Evolutionary conservation across 2,329 filamentous ascomycete species (phyloP).

Genomic region (Arthrobotrys conoides): DNA sequence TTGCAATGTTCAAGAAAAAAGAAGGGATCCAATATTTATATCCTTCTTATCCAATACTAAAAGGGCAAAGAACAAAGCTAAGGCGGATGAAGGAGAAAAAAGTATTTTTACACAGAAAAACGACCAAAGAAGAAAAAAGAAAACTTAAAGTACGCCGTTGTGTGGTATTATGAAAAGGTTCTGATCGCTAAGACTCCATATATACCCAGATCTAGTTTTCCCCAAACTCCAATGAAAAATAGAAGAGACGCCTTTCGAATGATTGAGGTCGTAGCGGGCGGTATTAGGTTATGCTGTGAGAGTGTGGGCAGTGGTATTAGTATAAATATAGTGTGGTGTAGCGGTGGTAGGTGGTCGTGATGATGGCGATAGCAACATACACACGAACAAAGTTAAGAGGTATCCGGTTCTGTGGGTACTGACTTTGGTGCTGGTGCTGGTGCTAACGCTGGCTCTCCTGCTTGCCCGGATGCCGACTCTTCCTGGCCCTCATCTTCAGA

Average conservation of each 20-base stretch:
- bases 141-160: background rate
- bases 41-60: constrained; percentile 7
- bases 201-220: background rate
- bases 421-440: background rate
- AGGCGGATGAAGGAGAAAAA: background rate
- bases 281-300: background rate
- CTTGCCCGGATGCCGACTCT: constrained; percentile 2
- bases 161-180: background rate
- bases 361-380: background rate
- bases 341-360: no score
- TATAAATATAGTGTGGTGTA: background rate
- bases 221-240: constrained; percentile 19
- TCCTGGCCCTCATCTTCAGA: constrained; percentile 56
- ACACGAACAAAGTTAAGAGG: background rate
- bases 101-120: constrained; percentile 7
- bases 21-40: background rate
- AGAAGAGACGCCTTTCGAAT: background rate
- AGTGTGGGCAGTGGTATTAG: background rate
- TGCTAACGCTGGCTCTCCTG: background rate
- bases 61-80: background rate
- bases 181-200: constrained; percentile 20
- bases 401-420: constrained; percentile 1
- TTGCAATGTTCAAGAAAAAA: background rate
- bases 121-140: background rate
- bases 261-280: background rate